Evolutionary conservation across 805 yeast species (phyloP).

Genomic region (Candida incommunis): DNA sequence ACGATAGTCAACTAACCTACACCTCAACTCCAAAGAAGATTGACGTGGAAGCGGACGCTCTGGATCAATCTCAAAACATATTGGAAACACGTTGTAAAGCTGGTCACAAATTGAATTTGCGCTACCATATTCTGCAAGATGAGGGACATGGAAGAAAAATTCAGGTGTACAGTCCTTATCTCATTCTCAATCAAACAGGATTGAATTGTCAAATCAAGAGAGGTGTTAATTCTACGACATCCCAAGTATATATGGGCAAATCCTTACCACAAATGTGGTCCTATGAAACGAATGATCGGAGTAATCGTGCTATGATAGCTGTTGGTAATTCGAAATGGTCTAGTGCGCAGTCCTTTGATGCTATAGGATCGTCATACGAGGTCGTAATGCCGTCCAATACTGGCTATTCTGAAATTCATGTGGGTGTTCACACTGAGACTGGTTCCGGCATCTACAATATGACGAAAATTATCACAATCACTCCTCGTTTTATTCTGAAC

Average conservation of each 20-base stretch:
- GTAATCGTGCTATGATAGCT: constrained; percentile 50
- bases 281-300: constrained; percentile 46
- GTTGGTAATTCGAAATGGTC: constrained; percentile 64
- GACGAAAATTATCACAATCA: constrained; percentile 61
- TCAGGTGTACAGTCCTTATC: constrained; percentile 70
- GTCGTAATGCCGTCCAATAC: constrained; percentile 25
- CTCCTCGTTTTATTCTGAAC: constrained; percentile 70
- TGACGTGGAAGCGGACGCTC: neutral
- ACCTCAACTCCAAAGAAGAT: constrained; percentile 12
- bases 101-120: constrained; percentile 17
- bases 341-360: constrained; percentile 67
- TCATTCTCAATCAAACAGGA: constrained; percentile 70
- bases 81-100: constrained; percentile 4
- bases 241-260: constrained; percentile 16
- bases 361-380: constrained; percentile 70
- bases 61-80: neutral
- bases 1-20: constrained; percentile 25
- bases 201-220: constrained; percentile 7
- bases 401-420: constrained; percentile 39
- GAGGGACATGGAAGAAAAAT: constrained; percentile 49
- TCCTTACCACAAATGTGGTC: constrained; percentile 71
- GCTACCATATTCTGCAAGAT: constrained; percentile 17
- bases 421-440: constrained; percentile 53
- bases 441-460: constrained; percentile 75
- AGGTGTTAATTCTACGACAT: constrained; percentile 16